Conservation (phyloP, 371 early-diverging fungal genomes). For the Lichtheimia ornata region DNA sequence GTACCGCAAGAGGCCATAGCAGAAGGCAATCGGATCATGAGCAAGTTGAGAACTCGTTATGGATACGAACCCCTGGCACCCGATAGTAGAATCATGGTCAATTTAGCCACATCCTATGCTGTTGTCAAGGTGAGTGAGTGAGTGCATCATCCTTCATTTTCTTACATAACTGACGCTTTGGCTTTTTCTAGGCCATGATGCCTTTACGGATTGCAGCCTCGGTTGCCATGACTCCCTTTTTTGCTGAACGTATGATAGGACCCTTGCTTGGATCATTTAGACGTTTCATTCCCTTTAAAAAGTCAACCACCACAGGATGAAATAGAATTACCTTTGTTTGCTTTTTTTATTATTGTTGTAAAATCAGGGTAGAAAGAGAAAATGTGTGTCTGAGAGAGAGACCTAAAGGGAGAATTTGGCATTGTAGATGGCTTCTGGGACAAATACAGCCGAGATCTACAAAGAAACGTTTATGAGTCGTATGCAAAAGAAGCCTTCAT, state of each 20-base stretch:
- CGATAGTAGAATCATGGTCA: slow-evolving; percentile 62
- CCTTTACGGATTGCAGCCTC: slow-evolving; percentile 72
- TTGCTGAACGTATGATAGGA: slow-evolving; percentile 50
- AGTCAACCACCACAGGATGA: too few species aligned
- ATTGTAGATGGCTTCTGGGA: slow-evolving; percentile 73
- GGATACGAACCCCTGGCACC: slow-evolving; percentile 51
- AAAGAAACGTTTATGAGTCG: not conserved
- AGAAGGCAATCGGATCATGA: slow-evolving; percentile 71
- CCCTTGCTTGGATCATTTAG: slow-evolving; percentile 17
- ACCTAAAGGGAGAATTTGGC: slow-evolving; percentile 53
- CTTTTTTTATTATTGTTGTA: too few species aligned
- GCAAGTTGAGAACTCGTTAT: slow-evolving; percentile 55
- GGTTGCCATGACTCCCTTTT: slow-evolving; percentile 69
- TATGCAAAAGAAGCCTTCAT: not conserved
- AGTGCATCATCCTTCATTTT: not conserved
- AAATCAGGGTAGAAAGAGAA: not conserved
- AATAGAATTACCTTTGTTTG: too few species aligned
- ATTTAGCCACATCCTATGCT: slow-evolving; percentile 81
- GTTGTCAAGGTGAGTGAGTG: slow-evolving; percentile 67
- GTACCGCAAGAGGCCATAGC: slow-evolving; percentile 62
- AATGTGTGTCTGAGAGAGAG: not conserved
- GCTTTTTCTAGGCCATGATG: slow-evolving; percentile 43
- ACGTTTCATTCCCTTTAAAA: too few species aligned
- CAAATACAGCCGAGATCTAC: slow-evolving; percentile 68
- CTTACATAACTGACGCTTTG: not conserved